Conservation (phyloP, 108 stramenopile genomes). For the Nannochloropsis oceanica region DNA sequence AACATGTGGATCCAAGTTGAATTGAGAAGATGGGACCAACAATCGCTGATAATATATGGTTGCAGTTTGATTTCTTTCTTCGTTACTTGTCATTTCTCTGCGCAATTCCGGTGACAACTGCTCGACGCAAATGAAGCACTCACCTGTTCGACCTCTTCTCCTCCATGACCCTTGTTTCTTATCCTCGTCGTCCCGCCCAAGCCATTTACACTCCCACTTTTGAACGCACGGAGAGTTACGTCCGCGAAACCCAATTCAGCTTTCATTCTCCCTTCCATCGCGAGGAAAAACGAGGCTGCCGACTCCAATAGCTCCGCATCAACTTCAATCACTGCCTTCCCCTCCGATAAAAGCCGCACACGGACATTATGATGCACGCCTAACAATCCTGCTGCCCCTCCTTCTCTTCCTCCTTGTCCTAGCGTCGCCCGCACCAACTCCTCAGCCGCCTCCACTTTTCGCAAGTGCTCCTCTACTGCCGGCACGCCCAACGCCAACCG, state of each 20-base stretch:
- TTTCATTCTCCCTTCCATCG: neutral
- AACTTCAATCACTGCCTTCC: constrained; percentile 19
- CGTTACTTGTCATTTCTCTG: too few relatives aligned
- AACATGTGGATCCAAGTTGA: too few relatives aligned
- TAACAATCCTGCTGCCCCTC: neutral
- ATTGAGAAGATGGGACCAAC: too few relatives aligned
- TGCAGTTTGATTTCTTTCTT: too few relatives aligned
- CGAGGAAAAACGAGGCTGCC: neutral
- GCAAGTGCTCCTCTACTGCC: constrained; percentile 6
- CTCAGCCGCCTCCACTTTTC: constrained; percentile 1
- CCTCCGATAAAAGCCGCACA: constrained; percentile 13
- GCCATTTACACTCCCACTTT: constrained; percentile 12
- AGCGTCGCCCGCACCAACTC: neutral
- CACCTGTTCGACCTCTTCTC: neutral
- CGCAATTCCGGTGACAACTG: too few relatives aligned
- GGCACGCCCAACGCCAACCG: constrained; percentile 70
- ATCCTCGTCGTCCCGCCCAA: neutral
- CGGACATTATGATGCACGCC: constrained; percentile 15
- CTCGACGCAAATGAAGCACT: too few relatives aligned
- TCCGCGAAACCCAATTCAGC: constrained; percentile 11
- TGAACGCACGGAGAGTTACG: constrained; percentile 9
- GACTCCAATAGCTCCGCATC: constrained; percentile 5
- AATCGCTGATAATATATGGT: too few relatives aligned
- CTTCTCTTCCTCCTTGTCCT: neutral
- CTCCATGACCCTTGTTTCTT: neutral